Evolutionary conservation across 169 alveolate species (phyloP).

Genomic region (Eimeria sp.): DNA sequence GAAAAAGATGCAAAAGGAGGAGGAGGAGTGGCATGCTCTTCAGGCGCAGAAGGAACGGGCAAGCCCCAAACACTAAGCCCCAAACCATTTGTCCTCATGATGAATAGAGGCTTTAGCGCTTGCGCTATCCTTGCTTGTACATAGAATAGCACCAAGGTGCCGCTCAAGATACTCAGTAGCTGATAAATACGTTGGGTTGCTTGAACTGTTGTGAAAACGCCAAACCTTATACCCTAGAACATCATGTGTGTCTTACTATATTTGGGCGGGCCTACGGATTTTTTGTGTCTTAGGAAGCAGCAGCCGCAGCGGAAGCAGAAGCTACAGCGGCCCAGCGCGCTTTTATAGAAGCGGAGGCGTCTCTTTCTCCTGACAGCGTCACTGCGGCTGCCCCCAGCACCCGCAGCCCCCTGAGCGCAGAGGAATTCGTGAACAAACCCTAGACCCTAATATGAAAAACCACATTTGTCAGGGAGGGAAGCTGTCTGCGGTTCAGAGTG

Average conservation of each 20-base stretch:
- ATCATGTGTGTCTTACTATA: background rate
- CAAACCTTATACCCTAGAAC: background rate
- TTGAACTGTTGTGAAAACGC: background rate
- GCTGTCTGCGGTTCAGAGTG: background rate
- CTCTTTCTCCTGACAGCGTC: conserved; percentile 14
- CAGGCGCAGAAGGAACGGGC: conserved; percentile 52
- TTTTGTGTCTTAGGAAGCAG: conserved; percentile 16
- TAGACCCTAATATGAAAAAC: background rate
- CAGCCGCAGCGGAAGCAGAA: conserved; percentile 54
- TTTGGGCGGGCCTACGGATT: background rate
- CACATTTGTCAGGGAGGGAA: background rate
- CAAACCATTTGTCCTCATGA: background rate
- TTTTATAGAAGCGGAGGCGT: conserved; percentile 49
- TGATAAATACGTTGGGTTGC: background rate
- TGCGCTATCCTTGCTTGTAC: background rate
- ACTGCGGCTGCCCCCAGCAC: background rate
- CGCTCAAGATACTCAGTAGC: background rate
- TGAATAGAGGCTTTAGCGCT: background rate
- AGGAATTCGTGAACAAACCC: conserved; percentile 47
- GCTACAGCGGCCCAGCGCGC: conserved; percentile 50
- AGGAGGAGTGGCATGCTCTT: conserved; percentile 46
- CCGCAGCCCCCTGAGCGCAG: conserved; percentile 1
- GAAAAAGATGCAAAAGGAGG: conserved; percentile 82
- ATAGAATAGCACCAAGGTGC: background rate
- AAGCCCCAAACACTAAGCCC: background rate